These are phyloP conservation scores for Hymenotorrendiella dingleyae DNA, from an alignment of 2,329 filamentous ascomycete genomes.

Conservation along the genomic window DNA sequence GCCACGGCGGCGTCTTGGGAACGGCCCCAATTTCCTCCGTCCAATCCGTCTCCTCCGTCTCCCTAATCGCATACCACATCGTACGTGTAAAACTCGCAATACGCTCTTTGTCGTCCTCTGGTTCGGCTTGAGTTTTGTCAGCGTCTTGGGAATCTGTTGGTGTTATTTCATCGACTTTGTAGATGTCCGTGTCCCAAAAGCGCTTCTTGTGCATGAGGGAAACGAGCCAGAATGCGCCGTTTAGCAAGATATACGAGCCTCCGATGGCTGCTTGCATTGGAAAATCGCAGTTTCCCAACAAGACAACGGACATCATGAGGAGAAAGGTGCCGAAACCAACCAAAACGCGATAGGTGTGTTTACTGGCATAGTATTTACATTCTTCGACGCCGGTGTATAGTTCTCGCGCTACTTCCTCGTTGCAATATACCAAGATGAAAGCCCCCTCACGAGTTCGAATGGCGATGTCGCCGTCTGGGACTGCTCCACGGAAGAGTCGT, in stretches of 20 bases:
- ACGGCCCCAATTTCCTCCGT: constrained; percentile 45
- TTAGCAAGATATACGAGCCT: constrained; percentile 51
- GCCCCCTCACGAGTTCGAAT: constrained; percentile 55
- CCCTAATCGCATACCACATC: constrained; percentile 53
- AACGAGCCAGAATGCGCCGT: constrained; percentile 49
- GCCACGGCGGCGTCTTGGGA: constrained; percentile 47
- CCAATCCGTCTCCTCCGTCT: constrained; percentile 48
- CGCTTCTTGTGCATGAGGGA: constrained; percentile 33
- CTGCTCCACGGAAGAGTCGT: constrained; percentile 40
- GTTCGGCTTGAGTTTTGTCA: constrained; percentile 24
- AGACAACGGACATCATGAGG: constrained; percentile 55
- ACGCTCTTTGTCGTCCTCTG: constrained; percentile 35
- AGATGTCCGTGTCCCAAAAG: constrained; percentile 55
- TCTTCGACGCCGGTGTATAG: constrained; percentile 56
- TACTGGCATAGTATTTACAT: constrained; percentile 48
- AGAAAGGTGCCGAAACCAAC: constrained; percentile 54
- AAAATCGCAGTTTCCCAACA: constrained; percentile 58
- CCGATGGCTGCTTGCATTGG: constrained; percentile 54
- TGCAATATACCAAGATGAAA: constrained; percentile 51
- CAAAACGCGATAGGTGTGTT: constrained; percentile 42
- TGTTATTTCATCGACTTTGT: constrained; percentile 38
- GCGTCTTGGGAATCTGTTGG: constrained; percentile 35
- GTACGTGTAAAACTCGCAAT: constrained; percentile 47
- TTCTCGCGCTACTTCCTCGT: constrained; percentile 56
- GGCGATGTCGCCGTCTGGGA: constrained; percentile 51